These are phyloP conservation scores for Tillandsia leiboldiana DNA, from an alignment of 176 grass and related monocot genomes.

Conservation along the genomic window DNA sequence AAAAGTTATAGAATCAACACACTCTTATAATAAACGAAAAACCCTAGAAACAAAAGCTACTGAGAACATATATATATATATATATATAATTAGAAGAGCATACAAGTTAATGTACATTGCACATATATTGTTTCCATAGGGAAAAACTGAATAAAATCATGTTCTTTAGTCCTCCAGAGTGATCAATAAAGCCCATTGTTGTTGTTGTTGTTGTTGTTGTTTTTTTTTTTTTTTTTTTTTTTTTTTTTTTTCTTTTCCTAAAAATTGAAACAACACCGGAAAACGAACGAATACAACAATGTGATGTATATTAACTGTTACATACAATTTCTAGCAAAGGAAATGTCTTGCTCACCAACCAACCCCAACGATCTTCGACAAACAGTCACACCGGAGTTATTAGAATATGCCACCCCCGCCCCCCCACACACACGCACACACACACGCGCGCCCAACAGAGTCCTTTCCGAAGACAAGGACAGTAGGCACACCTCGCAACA, in stretches of 20 bases:
- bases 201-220: no score
- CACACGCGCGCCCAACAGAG: not conserved
- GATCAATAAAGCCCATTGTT: no score
- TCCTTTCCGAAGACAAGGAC: not conserved
- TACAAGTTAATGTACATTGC: no score
- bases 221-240: no score
- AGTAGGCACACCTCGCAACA: not conserved
- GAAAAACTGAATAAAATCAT: no score
- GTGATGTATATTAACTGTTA: not conserved
- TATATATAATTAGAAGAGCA: no score
- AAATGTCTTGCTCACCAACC: not conserved
- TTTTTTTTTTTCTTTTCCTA: not conserved
- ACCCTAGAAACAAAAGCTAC: no score
- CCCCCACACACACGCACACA: not conserved
- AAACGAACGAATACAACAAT: slow-evolving; percentile 1
- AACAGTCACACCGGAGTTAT: not conserved
- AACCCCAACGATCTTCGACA: not conserved
- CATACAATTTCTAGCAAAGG: not conserved
- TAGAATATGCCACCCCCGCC: not conserved
- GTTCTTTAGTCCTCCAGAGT: no score
- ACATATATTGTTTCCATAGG: no score
- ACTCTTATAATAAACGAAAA: no score
- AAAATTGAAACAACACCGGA: not conserved
- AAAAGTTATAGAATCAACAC: no score
- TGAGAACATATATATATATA: no score